These are phyloP conservation scores for Westerdykella aurantiaca DNA, from an alignment of 2,329 filamentous ascomycete genomes.

Conservation along the genomic window DNA sequence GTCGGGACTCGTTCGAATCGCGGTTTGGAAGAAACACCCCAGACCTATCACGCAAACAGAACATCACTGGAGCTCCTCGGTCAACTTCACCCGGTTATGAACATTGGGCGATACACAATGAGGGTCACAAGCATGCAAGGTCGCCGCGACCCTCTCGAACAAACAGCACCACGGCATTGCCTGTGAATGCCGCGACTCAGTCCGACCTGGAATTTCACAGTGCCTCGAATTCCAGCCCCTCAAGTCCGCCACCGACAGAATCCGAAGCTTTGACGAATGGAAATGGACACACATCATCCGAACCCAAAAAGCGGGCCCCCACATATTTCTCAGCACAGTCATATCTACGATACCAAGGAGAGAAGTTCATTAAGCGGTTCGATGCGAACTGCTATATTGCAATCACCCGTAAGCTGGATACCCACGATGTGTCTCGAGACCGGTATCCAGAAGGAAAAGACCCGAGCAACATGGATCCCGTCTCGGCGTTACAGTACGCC, in stretches of 20 bases:
- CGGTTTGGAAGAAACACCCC: conserved; percentile 91
- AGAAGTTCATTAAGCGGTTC: conserved; percentile 95
- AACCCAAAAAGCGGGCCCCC: conserved; percentile 38
- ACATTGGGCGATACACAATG: conserved; percentile 50
- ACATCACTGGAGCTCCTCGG: conserved; percentile 64
- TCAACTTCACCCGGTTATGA: conserved; percentile 38
- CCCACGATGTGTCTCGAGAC: conserved; percentile 84
- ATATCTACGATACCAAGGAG: conserved; percentile 91
- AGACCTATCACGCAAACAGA: conserved; percentile 75
- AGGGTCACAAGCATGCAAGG: conserved; percentile 45
- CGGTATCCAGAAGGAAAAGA: conserved; percentile 45
- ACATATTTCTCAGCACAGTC: conserved; percentile 99
- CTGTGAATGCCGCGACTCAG: conserved; percentile 15
- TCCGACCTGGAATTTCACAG: conserved; percentile 46
- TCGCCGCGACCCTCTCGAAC: conserved; percentile 40
- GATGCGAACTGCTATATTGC: conserved; percentile 99
- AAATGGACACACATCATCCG: conserved; percentile 18
- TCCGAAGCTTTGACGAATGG: conserved; percentile 8
- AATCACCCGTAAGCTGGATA: conserved; percentile 95
- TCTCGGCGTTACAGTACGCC: conserved; percentile 57
- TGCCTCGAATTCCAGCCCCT: conserved; percentile 27
- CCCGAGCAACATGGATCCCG: conserved; percentile 44
- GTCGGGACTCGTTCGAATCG: conserved; percentile 92
- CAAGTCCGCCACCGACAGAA: conserved; percentile 21
- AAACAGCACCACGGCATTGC: conserved; percentile 25